These are phyloP conservation scores for Trametes polyzona DNA, from an alignment of 1,284 basidiomycete genomes.

Conservation along the genomic window DNA sequence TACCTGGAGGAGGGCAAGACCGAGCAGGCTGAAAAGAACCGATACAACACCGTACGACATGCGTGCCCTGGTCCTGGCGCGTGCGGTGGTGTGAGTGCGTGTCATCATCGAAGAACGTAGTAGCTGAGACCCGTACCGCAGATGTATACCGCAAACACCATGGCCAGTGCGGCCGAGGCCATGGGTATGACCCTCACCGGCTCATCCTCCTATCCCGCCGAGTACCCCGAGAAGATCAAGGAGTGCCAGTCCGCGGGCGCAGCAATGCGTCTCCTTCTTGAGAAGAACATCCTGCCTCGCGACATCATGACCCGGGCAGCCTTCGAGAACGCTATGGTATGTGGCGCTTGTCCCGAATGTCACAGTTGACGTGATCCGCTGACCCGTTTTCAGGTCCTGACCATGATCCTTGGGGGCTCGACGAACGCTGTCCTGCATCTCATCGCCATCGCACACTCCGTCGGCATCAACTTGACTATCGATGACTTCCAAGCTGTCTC, in stretches of 20 bases:
- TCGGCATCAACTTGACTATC: conserved; percentile 79
- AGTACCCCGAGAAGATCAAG: conserved; percentile 82
- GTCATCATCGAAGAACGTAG: conserved; percentile 27
- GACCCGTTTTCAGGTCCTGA: conserved; percentile 64
- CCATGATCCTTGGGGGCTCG: conserved; percentile 93
- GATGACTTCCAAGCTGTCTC: conserved; percentile 90
- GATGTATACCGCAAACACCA: conserved; percentile 98
- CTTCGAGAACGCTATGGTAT: conserved; percentile 96
- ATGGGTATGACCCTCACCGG: conserved; percentile 96
- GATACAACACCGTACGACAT: conserved; percentile 86
- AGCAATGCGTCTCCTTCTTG: conserved; percentile 84
- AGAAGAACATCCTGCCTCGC: conserved; percentile 90
- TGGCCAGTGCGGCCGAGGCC: conserved; percentile 92
- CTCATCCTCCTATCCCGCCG: conserved; percentile 94
- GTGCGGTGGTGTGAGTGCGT: conserved; percentile 84
- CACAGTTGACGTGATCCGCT: conserved; percentile 4
- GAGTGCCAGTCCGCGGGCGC: conserved; percentile 85
- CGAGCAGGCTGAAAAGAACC: conserved; percentile 75
- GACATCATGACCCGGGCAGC: conserved; percentile 96
- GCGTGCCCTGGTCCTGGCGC: conserved; percentile 96
- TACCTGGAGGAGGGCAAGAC: conserved; percentile 91
- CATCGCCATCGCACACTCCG: conserved; percentile 89
- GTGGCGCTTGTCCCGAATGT: conserved; percentile 10
- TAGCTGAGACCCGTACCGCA: conserved; percentile 33
- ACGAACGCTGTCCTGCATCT: conserved; percentile 93